Conservation (phyloP, 495 filamentous ascomycete species). For the Aspergillus conjunctus region DNA sequence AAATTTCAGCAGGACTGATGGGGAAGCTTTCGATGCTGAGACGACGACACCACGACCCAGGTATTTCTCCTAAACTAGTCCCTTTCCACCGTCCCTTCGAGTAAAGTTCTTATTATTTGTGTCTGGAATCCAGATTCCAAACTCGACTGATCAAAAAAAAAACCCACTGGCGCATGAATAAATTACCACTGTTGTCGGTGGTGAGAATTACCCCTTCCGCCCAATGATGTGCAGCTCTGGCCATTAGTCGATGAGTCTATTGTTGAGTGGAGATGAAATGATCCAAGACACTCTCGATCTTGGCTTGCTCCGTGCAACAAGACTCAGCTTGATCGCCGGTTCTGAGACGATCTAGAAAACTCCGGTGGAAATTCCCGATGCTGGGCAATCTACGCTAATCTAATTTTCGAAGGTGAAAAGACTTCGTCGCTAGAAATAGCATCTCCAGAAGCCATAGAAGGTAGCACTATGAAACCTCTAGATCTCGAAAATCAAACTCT, state of each 20-base stretch:
- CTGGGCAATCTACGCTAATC: constrained; percentile 7
- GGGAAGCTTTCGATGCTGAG: background rate
- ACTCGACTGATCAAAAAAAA: too few species aligned
- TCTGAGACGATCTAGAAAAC: constrained; percentile 47
- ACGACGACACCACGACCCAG: background rate
- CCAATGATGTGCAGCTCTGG: too few species aligned
- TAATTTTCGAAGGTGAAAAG: background rate
- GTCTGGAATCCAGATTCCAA: background rate
- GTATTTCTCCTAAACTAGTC: background rate
- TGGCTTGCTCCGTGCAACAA: constrained; percentile 2
- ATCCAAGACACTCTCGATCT: constrained; percentile 2
- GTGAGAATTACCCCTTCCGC: background rate
- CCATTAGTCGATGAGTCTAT: background rate
- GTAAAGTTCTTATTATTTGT: background rate
- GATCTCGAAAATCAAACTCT: too few species aligned
- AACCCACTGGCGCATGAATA: background rate
- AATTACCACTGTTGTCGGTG: background rate
- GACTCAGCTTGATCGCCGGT: constrained; percentile 40
- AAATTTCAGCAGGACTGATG: background rate
- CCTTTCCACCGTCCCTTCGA: background rate
- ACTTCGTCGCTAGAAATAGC: background rate
- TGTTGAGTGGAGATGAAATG: background rate
- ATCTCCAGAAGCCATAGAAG: too few species aligned
- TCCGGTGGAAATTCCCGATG: constrained; percentile 13
- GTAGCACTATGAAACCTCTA: too few species aligned